Evolutionary conservation across 2,329 filamentous ascomycete genomes (phyloP), one percentile per base, ranked within the genome.

Genomic region (Colletotrichum acutatum): DNA sequence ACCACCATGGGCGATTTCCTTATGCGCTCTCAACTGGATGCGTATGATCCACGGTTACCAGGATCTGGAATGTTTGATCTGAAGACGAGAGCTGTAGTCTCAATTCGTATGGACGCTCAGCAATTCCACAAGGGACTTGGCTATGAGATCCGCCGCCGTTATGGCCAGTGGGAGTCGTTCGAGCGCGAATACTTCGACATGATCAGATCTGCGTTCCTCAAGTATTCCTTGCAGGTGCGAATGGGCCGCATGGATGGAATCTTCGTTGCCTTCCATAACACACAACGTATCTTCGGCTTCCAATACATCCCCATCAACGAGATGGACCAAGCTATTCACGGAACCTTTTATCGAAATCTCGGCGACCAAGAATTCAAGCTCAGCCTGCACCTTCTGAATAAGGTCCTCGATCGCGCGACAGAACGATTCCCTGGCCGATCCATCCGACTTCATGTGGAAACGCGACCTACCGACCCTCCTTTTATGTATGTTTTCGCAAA

Each of bases 221-320:
- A 99, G 80, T 99, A 99, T 82, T 98, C 95, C 11, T 87, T 99
- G 34, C 97, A 99, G 83, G 97, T 96, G 32, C 94, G 97, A 57
- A 97, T 99, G 90, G 97, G 97, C 22, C 92, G 95, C 62, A 99
- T 99, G 97, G 96, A 99, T 80, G 97, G 97, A 66, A 98, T 98
- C 62, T 99, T 98, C 79, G 94, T 98, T 26, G 97, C 97, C 2
- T 99, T 92, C 80, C 97, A 99, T 85, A 99, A 99, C 80, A 94
- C 95, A 2, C 89, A 95, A 82, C 93, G 95, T 68, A 97, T 99
- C 62, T 99, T 99, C 80, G 97, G 97, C 6, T 99, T 99, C 82
- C 97, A 99, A 82, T 99, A 99, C 80, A 89, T 99, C 73, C 92
- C 91, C 72, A 84, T 98, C 16, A 81, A 90, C 4, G 97, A 99